Evolutionary conservation across 441 rosid genomes (phyloP).

Genomic region (Gossypium trilobum): DNA sequence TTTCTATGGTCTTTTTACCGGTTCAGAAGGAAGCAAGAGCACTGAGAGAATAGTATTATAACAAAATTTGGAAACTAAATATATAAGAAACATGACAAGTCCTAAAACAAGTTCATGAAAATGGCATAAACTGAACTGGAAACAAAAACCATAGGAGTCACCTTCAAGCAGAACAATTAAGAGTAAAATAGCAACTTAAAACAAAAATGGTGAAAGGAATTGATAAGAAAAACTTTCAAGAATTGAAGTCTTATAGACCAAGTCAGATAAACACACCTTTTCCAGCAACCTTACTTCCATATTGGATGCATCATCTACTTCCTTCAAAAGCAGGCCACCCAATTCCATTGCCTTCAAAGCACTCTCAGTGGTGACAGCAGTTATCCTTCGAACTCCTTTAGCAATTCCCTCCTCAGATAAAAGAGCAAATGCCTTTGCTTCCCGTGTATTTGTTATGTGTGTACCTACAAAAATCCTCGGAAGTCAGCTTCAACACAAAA

Average conservation of each 20-base stretch:
- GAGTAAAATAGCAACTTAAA: not conserved
- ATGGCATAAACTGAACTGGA: not conserved
- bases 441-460: constrained; percentile 77
- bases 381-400: constrained; percentile 76
- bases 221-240: not conserved
- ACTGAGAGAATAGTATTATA: not conserved
- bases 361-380: constrained; percentile 75
- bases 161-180: not conserved
- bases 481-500: constrained; percentile 19
- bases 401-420: constrained; percentile 94
- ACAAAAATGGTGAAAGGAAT: not conserved
- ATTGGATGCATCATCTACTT: constrained; percentile 54
- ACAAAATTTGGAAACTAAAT: not conserved
- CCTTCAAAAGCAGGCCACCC: constrained; percentile 57
- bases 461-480: constrained; percentile 42
- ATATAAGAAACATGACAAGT: not conserved
- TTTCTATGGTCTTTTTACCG: not conserved
- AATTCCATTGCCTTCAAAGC: constrained; percentile 63
- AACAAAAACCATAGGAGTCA: not conserved
- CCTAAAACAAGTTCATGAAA: not conserved
- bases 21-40: not conserved
- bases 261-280: constrained; percentile 44
- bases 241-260: not conserved
- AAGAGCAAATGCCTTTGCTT: constrained; percentile 91
- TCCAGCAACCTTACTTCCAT: constrained; percentile 61